A percentile compares a stretch with the other conserved stretches of the same genome.
These are phyloP conservation scores for Colletotrichum sidae DNA, from an alignment of 2,329 filamentous ascomycete genomes.

Conservation along the genomic window DNA sequence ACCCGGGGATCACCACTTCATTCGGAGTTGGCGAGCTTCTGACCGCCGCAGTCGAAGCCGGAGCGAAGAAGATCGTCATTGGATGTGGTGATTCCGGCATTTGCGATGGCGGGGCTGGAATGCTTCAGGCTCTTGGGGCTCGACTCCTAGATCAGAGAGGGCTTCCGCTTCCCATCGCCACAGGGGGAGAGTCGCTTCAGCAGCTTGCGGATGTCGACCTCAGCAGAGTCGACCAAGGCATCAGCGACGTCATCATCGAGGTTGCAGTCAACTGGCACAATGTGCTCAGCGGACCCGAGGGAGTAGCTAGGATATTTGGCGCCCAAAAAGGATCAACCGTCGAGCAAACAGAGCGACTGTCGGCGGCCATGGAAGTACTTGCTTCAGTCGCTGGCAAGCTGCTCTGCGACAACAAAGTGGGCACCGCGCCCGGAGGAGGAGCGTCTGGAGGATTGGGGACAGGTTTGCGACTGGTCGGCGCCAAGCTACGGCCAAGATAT, in stretches of 20 bases:
- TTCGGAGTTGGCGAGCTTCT: conserved; percentile 64
- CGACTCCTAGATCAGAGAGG: conserved; percentile 54
- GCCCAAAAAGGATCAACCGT: conserved; percentile 62
- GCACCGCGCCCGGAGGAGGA: conserved; percentile 57
- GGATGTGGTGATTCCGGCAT: conserved; percentile 67
- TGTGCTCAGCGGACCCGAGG: conserved; percentile 59
- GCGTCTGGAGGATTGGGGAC: conserved; percentile 65
- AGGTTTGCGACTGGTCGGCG: conserved; percentile 61
- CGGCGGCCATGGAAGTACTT: conserved; percentile 54
- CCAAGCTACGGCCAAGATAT: conserved; percentile 57
- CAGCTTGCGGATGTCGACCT: conserved; percentile 54
- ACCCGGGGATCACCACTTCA: conserved; percentile 61
- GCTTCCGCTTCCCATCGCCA: conserved; percentile 49
- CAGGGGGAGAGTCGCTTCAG: conserved; percentile 54
- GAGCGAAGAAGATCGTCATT: conserved; percentile 58
- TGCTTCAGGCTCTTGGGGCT: conserved; percentile 64
- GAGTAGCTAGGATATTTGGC: conserved; percentile 62
- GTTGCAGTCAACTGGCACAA: conserved; percentile 65
- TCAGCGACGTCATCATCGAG: conserved; percentile 55
- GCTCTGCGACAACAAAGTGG: conserved; percentile 49
- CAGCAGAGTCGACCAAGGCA: conserved; percentile 50
- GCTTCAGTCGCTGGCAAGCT: conserved; percentile 49
- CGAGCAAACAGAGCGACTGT: conserved; percentile 55
- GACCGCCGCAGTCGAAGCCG: conserved; percentile 56
- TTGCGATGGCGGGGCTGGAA: conserved; percentile 64